phyloP scores from a whole-genome alignment of 169 alveolate genomes.

The Plasmodium reichenowi region DNA sequence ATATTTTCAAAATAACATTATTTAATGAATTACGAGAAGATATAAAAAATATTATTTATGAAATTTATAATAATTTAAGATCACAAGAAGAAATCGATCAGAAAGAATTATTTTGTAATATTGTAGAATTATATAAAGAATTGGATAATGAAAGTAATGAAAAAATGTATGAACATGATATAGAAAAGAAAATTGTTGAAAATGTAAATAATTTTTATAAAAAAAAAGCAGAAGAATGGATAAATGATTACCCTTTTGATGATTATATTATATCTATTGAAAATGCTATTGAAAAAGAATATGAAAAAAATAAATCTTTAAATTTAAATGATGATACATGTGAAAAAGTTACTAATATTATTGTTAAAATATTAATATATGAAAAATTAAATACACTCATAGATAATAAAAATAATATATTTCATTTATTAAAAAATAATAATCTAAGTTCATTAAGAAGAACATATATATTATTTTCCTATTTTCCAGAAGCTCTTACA shows the following conservation, averaged over 20 bases:
- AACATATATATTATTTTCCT: conserved; percentile 76
- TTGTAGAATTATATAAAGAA: conserved; percentile 59
- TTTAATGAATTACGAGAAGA: conserved; percentile 55
- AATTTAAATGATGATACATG: conserved; percentile 59
- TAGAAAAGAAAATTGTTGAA: conserved; percentile 60
- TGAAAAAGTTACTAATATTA: conserved; percentile 63
- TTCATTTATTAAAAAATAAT: conserved; percentile 50
- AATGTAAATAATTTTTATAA: conserved; percentile 70
- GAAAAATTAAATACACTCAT: conserved; percentile 45
- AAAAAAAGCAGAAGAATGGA: conserved; percentile 71
- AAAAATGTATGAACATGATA: conserved; percentile 72
- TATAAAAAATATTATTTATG: conserved; percentile 39
- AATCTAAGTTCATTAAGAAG: conserved; percentile 48
- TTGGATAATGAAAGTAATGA: conserved; percentile 65
- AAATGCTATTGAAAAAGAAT: conserved; percentile 66
- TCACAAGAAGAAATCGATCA: conserved; percentile 33
- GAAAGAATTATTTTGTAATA: conserved; percentile 55
- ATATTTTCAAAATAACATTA: conserved; percentile 56
- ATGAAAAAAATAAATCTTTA: conserved; percentile 47
- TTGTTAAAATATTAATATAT: conserved; percentile 57
- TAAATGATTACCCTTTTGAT: conserved; percentile 41
- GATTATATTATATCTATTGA: conserved; percentile 78
- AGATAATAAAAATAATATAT: conserved; percentile 37
- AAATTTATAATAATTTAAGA: conserved; percentile 47
- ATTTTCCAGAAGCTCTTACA: conserved; percentile 74